Conservation (phyloP, 768 basidiomycete species). For the Suillus tomentosus region DNA sequence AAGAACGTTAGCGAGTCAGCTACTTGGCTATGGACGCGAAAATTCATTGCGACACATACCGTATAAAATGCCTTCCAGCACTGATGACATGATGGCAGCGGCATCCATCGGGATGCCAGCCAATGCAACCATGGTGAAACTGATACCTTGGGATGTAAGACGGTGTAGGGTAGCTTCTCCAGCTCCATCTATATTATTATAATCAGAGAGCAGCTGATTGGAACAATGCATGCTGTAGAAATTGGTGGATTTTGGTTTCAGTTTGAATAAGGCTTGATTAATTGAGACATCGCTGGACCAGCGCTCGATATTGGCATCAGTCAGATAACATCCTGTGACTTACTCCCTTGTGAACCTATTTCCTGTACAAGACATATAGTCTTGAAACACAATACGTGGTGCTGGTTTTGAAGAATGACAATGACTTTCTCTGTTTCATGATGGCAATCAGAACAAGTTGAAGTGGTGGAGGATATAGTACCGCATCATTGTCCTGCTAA, state of each 20-base stretch:
- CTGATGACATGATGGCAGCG: not conserved
- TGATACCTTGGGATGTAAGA: not conserved
- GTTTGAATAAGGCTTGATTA: not conserved
- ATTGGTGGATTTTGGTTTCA: not conserved
- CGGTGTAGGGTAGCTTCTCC: not conserved
- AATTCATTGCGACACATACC: not conserved
- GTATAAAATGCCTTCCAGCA: not conserved
- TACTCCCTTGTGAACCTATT: not conserved
- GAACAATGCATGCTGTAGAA: not conserved
- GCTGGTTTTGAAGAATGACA: not conserved
- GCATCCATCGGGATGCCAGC: not conserved
- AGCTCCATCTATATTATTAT: not conserved
- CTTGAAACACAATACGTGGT: not conserved
- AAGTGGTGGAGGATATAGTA: not conserved
- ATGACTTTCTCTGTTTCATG: not conserved
- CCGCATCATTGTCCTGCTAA: not conserved
- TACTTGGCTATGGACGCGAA: not conserved
- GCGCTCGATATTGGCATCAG: not conserved
- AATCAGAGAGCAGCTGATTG: not conserved
- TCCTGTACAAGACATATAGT: not conserved
- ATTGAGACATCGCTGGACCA: not conserved
- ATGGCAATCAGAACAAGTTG: not conserved
- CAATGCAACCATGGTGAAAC: not conserved
- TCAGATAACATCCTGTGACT: not conserved
- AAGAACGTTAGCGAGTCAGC: not conserved